These are phyloP conservation scores for Yamadazyma atmosphaerica DNA, from an alignment of 1,139 yeast genomes.

Conservation along the genomic window DNA sequence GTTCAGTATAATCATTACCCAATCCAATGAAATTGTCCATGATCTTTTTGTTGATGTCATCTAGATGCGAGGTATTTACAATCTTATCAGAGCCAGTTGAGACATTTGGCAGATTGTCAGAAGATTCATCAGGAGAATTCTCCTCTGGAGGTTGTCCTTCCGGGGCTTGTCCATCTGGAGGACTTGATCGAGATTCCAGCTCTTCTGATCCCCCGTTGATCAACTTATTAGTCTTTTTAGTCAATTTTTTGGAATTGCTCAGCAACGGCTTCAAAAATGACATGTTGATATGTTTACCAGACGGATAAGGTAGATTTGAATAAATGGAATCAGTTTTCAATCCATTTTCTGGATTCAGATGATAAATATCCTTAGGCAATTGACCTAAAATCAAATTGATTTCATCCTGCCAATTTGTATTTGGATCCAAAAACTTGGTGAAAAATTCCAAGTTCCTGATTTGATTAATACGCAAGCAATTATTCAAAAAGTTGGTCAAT, in stretches of 20 bases:
- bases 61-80: slow-evolving; percentile 49
- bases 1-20: slow-evolving; percentile 65
- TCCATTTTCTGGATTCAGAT: slow-evolving; percentile 59
- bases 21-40: slow-evolving; percentile 64
- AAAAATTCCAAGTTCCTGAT: slow-evolving; percentile 64
- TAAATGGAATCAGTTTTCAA: slow-evolving; percentile 59
- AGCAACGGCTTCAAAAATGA: slow-evolving; percentile 32
- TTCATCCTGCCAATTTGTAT: slow-evolving; percentile 72
- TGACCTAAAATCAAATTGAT: slow-evolving; percentile 38
- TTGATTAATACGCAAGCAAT: slow-evolving; percentile 62
- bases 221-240: slow-evolving; percentile 28
- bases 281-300: slow-evolving; percentile 27
- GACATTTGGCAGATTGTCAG: slow-evolving; percentile 5
- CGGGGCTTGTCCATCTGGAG: slow-evolving; percentile 1
- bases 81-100: slow-evolving; percentile 7
- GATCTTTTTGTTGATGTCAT: slow-evolving; percentile 64
- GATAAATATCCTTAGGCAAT: slow-evolving; percentile 43
- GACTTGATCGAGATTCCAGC: slow-evolving; percentile 2
- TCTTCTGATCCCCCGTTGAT: slow-evolving; percentile 12
- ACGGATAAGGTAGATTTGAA: slow-evolving; percentile 62
- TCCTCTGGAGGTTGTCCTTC: slow-evolving; percentile 9
- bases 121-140: slow-evolving; percentile 14
- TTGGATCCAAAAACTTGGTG: slow-evolving; percentile 80
- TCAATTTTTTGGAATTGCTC: slow-evolving; percentile 29
- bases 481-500: slow-evolving; percentile 73